Evolutionary conservation across 179 eudicot species (phyloP), one percentile per base, ranked within the genome.

Genomic region (Amaranthus tricolor): DNA sequence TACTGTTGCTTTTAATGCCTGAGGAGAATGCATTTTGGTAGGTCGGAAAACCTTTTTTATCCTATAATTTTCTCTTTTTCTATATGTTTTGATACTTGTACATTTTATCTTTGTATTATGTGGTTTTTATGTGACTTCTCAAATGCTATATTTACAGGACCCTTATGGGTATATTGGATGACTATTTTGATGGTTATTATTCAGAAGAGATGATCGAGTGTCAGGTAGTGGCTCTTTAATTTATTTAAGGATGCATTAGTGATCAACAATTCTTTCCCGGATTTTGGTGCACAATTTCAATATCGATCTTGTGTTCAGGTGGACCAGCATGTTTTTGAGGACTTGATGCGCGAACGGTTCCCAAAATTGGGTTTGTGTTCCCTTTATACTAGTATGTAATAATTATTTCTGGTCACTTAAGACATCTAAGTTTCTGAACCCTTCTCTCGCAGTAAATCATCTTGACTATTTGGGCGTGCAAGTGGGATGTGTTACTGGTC

Each of bases 21-120:
- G 99, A 96, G 82, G 99, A 96, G 83, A 96, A 96, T 90, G 98
- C 99, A 67, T 96, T 96, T 83, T 95, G 99, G 99, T 95, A 82
- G 83, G 98, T 89, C 76, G 55, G 24, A 62, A 72, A 74, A 69
- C 73, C 77, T 55, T 62, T 52, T 53, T 9, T 31, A 48, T 47
- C 13, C 56, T 68, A 49, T 49, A 58, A 47, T 31, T 31, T 31
- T 31, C 40, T 31, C 40, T 31, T 31, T 31, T 31, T 31, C 40
- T 31, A 31, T 31, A 2, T 24, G 31, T 24, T 31, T 31, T 31
- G 40, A 31, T 31, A 31, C 40, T 31, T 31, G 40, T 31, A 31
- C 40, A 2, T 31, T 31, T 31, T 31, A 31, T 31, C 40, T 31
- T 31, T 31, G 6, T 44, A 47, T 51, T 60, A 40, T 12, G 49